phyloP scores from a whole-genome alignment of 768 basidiomycete species.

The Calocera cornea region DNA sequence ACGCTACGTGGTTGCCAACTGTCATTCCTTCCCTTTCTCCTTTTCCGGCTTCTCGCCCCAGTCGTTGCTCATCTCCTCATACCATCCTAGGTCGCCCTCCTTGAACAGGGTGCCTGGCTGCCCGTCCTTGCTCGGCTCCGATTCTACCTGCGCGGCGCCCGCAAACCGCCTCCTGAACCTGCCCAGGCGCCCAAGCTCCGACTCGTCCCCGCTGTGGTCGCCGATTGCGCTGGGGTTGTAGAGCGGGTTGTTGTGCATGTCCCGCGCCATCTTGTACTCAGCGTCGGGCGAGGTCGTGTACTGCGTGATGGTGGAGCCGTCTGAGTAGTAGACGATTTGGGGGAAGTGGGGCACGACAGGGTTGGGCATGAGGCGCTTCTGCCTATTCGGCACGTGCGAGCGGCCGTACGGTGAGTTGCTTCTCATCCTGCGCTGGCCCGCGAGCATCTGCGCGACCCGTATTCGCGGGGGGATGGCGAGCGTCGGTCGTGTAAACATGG shows the following conservation, averaged over 20 bases:
- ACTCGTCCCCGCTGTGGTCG: conserved; percentile 37
- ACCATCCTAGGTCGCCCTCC: too few species aligned
- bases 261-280: conserved; percentile 62
- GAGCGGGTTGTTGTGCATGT: conserved; percentile 76
- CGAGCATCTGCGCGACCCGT: not conserved
- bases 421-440: not conserved
- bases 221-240: conserved; percentile 50
- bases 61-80: too few species aligned
- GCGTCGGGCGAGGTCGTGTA: conserved; percentile 81
- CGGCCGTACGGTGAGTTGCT: conserved; percentile 73
- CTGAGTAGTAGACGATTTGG: conserved; percentile 71
- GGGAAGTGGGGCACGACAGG: conserved; percentile 79
- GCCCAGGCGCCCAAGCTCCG: conserved; percentile 52
- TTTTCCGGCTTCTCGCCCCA: too few species aligned
- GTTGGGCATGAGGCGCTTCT: conserved; percentile 54
- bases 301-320: conserved; percentile 77
- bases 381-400: conserved; percentile 67
- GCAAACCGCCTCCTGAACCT: conserved; percentile 67
- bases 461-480: not conserved
- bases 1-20: too few species aligned
- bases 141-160: conserved; percentile 17
- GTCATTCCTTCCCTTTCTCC: too few species aligned
- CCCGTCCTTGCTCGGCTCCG: not conserved
- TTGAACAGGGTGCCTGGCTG: too few species aligned
- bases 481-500: not conserved